These are phyloP conservation scores for Houttuynia cordata DNA, from an alignment of 164 flowering plant genomes.

Conservation along the genomic window DNA sequence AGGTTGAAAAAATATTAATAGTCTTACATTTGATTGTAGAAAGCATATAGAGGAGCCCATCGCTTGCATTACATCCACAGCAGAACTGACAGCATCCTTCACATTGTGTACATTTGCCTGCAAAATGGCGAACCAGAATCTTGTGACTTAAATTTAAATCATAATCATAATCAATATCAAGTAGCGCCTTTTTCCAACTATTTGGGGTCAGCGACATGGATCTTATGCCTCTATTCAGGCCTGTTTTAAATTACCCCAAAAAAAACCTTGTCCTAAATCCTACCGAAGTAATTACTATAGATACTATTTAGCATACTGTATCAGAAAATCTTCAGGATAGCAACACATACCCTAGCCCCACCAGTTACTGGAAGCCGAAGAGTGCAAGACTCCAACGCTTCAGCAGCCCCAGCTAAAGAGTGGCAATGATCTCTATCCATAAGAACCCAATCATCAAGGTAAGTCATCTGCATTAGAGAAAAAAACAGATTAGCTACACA, in stretches of 20 bases:
- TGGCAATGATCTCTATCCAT: slow-evolving; percentile 63
- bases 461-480: slow-evolving; percentile 40
- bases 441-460: slow-evolving; percentile 69
- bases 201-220: too few species aligned
- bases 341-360: slow-evolving; percentile 66
- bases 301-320: not conserved
- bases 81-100: slow-evolving; percentile 59
- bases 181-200: too few species aligned
- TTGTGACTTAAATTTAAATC: too few species aligned
- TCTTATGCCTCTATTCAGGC: too few species aligned
- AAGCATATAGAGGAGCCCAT: slow-evolving; percentile 62
- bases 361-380: slow-evolving; percentile 70
- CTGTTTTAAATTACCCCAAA: too few species aligned
- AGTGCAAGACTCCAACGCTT: slow-evolving; percentile 80
- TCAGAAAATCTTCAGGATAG: not conserved
- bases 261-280: too few species aligned
- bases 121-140: slow-evolving; percentile 7
- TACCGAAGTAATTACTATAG: not conserved
- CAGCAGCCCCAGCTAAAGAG: slow-evolving; percentile 49
- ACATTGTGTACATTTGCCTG: slow-evolving; percentile 65
- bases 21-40: slow-evolving; percentile 53
- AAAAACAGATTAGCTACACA: slow-evolving; percentile 3
- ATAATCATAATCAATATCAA: too few species aligned
- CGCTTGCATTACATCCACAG: slow-evolving; percentile 77
- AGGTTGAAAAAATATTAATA: too few species aligned